Evolutionary conservation across 345 rosid genomes (phyloP).

Genomic region (Syzygium aromaticum): DNA sequence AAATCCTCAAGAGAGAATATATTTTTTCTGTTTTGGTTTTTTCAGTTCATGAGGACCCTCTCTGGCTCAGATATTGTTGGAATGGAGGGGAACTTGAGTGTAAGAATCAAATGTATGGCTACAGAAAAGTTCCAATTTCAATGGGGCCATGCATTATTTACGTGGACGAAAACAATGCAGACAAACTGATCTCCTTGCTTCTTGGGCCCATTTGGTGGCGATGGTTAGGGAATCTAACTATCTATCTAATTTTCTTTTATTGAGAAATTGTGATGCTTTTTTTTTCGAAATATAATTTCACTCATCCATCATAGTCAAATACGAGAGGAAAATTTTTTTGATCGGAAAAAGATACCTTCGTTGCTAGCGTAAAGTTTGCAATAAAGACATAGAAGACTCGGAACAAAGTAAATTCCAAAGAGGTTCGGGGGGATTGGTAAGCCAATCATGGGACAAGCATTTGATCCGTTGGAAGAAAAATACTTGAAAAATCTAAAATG

Average conservation of each 20-base stretch:
- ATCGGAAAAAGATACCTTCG: no score
- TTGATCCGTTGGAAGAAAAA: neutral
- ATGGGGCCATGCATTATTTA: constrained; percentile 7
- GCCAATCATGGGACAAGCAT: no score
- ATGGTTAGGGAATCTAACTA: neutral
- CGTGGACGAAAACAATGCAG: constrained; percentile 4
- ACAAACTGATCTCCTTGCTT: neutral
- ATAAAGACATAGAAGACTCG: no score
- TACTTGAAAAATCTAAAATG: neutral
- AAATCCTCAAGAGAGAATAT: neutral
- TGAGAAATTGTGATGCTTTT: neutral
- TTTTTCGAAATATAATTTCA: no score
- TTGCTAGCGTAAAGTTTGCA: no score
- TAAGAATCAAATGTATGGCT: neutral
- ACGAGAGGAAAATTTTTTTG: no score
- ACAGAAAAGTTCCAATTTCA: neutral
- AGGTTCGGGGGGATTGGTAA: no score
- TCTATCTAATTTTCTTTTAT: neutral
- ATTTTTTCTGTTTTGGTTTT: neutral
- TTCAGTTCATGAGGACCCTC: neutral
- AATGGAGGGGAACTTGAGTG: neutral
- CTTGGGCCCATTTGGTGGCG: neutral
- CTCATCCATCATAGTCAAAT: no score
- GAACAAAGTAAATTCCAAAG: no score
- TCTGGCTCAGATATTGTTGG: neutral